Percentiles rank a stretch among this genome's conserved stretches.
phyloP scores from a whole-genome alignment of 148 eudicot genomes.

The Persicaria maculosa region DNA sequence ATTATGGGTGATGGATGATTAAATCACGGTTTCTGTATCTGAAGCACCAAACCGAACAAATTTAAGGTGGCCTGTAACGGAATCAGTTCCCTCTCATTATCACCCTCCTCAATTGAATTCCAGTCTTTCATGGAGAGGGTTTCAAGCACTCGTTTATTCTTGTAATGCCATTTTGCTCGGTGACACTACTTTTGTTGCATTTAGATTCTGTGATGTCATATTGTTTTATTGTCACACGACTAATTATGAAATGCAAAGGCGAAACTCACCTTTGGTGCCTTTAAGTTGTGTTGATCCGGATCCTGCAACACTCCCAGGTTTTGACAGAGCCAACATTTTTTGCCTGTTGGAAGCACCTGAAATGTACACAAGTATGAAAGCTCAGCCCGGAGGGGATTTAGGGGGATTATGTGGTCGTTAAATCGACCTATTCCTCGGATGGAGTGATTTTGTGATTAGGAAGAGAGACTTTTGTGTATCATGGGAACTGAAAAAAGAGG shows the following conservation, averaged over 20 bases:
- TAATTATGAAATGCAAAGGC: background rate
- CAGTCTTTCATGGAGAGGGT: background rate
- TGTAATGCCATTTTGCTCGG: constrained; percentile 4
- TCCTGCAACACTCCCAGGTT: background rate
- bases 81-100: background rate
- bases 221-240: background rate
- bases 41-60: background rate
- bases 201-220: background rate
- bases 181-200: background rate
- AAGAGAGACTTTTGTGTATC: background rate
- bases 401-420: background rate
- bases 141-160: background rate
- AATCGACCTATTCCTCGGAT: background rate
- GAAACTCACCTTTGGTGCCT: background rate
- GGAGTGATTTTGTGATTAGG: constrained; percentile 6
- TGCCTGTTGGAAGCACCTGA: background rate
- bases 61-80: background rate
- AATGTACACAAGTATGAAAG: background rate
- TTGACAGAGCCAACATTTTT: background rate
- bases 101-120: background rate
- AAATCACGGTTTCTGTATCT: background rate
- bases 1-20: background rate
- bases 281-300: constrained; percentile 1
- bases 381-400: background rate
- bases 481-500: background rate